A percentile compares a stretch with the other conserved stretches of the same genome.
Conservation (phyloP, 2,329 filamentous ascomycete species). For the Beauveria sp. region DNA sequence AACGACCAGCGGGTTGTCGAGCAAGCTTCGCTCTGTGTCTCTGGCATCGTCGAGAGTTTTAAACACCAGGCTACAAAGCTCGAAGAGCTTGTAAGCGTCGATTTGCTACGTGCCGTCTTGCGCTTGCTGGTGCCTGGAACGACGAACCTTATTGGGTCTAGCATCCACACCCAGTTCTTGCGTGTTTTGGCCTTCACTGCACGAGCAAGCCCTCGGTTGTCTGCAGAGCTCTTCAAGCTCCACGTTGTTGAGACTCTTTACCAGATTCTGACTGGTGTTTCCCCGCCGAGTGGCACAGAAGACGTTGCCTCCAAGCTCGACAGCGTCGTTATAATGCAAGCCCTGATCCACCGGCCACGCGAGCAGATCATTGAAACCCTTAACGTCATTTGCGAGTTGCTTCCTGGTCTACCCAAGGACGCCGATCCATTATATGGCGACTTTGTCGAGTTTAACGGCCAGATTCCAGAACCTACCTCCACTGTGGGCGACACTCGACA, state of each 20-base stretch:
- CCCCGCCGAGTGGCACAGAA: conserved; percentile 75
- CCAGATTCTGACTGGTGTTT: conserved; percentile 93
- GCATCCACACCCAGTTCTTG: conserved; percentile 93
- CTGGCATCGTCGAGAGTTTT: conserved; percentile 94
- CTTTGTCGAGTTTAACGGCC: conserved; percentile 33
- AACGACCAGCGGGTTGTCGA: conserved; percentile 96
- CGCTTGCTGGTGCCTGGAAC: conserved; percentile 86
- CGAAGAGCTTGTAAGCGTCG: conserved; percentile 85
- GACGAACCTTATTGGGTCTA: conserved; percentile 87
- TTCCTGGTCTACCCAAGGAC: conserved; percentile 63
- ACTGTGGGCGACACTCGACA: neutral
- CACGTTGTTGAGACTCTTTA: conserved; percentile 99
- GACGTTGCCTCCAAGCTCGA: conserved; percentile 82
- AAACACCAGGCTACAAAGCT: conserved; percentile 79
- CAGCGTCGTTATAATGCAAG: conserved; percentile 97
- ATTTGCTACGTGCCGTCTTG: conserved; percentile 75
- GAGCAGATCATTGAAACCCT: conserved; percentile 97
- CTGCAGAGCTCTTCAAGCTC: conserved; percentile 87
- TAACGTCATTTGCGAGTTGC: conserved; percentile 91
- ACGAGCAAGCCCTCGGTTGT: conserved; percentile 73
- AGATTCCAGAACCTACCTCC: conserved; percentile 14
- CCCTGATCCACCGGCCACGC: conserved; percentile 86
- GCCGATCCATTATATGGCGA: conserved; percentile 37
- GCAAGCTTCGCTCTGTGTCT: conserved; percentile 91
- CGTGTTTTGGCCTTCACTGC: conserved; percentile 86